These are phyloP conservation scores for Podospora australis DNA, from an alignment of 495 filamentous ascomycete species.

Conservation along the genomic window DNA sequence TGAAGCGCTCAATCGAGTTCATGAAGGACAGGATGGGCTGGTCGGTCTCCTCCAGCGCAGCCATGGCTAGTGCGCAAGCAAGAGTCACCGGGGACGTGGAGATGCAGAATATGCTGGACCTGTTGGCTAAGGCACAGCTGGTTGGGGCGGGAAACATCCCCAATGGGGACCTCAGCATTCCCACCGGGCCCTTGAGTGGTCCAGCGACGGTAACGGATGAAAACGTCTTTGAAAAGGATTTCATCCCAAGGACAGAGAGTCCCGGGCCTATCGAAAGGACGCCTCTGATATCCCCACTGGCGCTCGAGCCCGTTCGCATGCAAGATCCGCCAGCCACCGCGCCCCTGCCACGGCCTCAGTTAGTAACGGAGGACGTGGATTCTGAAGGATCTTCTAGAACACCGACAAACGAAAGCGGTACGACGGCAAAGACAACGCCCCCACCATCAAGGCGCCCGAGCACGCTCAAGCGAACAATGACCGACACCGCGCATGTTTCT, in stretches of 20 bases:
- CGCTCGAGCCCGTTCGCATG: not conserved
- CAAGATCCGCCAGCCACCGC: not conserved
- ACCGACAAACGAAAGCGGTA: slow-evolving; percentile 49
- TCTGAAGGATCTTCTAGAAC: slow-evolving; percentile 51
- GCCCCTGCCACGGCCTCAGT: not conserved
- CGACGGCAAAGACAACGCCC: slow-evolving; percentile 46
- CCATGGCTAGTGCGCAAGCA: slow-evolving; percentile 72
- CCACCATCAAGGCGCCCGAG: slow-evolving; percentile 57
- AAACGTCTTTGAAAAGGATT: slow-evolving; percentile 78
- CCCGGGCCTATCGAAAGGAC: slow-evolving; percentile 40
- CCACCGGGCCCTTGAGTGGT: slow-evolving; percentile 63
- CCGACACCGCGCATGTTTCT: slow-evolving; percentile 64
- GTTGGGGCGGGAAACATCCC: slow-evolving; percentile 51
- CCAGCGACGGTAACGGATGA: slow-evolving; percentile 58
- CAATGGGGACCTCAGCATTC: slow-evolving; percentile 34
- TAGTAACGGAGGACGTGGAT: slow-evolving; percentile 14
- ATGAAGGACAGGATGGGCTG: slow-evolving; percentile 92
- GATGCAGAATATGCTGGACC: slow-evolving; percentile 82
- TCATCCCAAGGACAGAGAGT: slow-evolving; percentile 50
- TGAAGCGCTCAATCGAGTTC: slow-evolving; percentile 94
- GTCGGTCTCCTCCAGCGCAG: slow-evolving; percentile 44
- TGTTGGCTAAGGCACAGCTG: slow-evolving; percentile 71
- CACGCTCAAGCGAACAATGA: slow-evolving; percentile 74
- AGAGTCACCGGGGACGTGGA: slow-evolving; percentile 76
- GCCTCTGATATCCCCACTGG: slow-evolving; percentile 28